Conservation (phyloP, 129 eudicot species). For the sunflower (Helianthus annuus) region HanXRQr2.0-SUNRISE NC_035433.2:71532821-71533320, state of each 20-base stretch:
- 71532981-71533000: too few species aligned
- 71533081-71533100: neutral
- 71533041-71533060: too few species aligned
- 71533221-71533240: neutral
- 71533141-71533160: neutral
- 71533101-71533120: neutral
- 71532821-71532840: too few species aligned
- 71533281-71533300: slow-evolving; percentile 8
- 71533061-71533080: neutral
- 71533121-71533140: neutral
- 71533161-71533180: neutral
- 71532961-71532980: too few species aligned
- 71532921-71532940: too few species aligned
- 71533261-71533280: neutral
- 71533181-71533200: neutral
- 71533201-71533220: neutral
- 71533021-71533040: too few species aligned
- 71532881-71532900: too few species aligned
- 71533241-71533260: neutral
- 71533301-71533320: neutral
- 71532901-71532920: too few species aligned
- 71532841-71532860: too few species aligned
- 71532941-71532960: too few species aligned
- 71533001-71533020: too few species aligned
- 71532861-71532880: too few species aligned